Conservation (phyloP, 2,329 filamentous ascomycete species). For the Teratosphaeria viscida region DNA sequence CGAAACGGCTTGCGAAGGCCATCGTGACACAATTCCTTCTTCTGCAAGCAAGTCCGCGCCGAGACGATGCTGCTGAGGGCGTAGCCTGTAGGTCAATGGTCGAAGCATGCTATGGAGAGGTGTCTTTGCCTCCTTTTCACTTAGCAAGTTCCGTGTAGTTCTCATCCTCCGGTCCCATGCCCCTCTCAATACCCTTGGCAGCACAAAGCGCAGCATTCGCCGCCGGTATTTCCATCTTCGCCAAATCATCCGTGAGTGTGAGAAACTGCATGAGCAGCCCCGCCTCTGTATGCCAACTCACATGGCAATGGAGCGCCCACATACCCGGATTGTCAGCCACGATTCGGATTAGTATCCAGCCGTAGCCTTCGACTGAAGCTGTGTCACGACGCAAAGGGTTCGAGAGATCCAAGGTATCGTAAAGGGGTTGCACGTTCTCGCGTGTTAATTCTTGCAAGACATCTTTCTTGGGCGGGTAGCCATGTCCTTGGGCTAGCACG, state of each 20-base stretch:
- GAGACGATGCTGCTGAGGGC: no score
- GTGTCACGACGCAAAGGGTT: conserved; percentile 44
- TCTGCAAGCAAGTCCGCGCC: no score
- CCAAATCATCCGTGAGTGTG: conserved; percentile 38
- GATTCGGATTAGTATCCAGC: conserved; percentile 46
- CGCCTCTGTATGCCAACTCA: conserved; percentile 48
- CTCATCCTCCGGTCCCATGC: conserved; percentile 41
- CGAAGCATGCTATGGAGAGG: no score
- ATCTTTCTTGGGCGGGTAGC: conserved; percentile 19
- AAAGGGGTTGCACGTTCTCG: conserved; percentile 20
- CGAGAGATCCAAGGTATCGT: conserved; percentile 25
- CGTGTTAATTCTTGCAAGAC: conserved; percentile 13
- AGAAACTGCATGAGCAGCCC: conserved; percentile 52
- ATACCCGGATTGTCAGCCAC: conserved; percentile 48
- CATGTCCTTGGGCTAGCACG: conserved; percentile 26
- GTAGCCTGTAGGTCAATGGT: no score
- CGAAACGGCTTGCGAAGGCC: no score
- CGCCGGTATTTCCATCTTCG: conserved; percentile 33
- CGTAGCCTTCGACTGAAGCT: conserved; percentile 43
- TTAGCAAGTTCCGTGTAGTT: conserved; percentile 16
- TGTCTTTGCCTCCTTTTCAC: not conserved
- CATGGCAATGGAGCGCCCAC: conserved; percentile 51
- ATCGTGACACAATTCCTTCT: no score
- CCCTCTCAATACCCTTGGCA: conserved; percentile 37
- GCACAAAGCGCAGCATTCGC: conserved; percentile 39